Evolutionary conservation across 1,139 yeast species (phyloP), one percentile per base, ranked within the genome.

Genomic region (Tardiomyces depauwii): DNA sequence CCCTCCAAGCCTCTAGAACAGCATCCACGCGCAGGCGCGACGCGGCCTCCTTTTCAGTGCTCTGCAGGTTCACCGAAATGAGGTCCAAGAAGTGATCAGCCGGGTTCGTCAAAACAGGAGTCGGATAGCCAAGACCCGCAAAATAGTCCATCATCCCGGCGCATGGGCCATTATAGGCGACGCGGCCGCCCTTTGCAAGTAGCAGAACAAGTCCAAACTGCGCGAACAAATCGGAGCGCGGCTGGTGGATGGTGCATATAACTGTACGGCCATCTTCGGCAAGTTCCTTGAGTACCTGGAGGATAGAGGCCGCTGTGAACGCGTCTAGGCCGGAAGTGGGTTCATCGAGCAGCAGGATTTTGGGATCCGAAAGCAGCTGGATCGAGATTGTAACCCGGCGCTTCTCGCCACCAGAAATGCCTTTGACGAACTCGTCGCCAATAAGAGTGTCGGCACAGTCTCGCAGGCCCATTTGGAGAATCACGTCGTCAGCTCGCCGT

Each of bases 281-380:
- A 40, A 87, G 64, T 3, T 70, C 68, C 42, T 76, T 70, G 48
- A 87, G 67, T 43, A 86, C 77, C 38, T 72, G 71, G 42, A 87
- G 62, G 42, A 86, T 82, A 0, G 88, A 74, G 1, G 77, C 71
- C 0, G 95, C 85, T 0, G 94, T 84, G 46, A 84, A 78, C 19
- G 91, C 77, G 61, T 87, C 95, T 21, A 87, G 68, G 0, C 96
- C 95, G 1, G 94, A 83, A 0, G 95, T 86, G 1, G 95, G 95
- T 55, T 87, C 96, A 63, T 87, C 96, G 40, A 86, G 65, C 47
- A 85, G 72, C 43, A 86, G 63, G 30, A 86, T 73, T 51, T 80
- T 80, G 0, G 94, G 93, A 46, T 77, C 77, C 46, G 80, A 79
- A 39, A 85, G 66, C 40, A 86, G 66, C 59, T 86, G 95, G 42